Percentiles rank a stretch among this genome's conserved stretches.
Conservation (phyloP, 1,284 basidiomycete species). For the Polyporus tsugae region DNA sequence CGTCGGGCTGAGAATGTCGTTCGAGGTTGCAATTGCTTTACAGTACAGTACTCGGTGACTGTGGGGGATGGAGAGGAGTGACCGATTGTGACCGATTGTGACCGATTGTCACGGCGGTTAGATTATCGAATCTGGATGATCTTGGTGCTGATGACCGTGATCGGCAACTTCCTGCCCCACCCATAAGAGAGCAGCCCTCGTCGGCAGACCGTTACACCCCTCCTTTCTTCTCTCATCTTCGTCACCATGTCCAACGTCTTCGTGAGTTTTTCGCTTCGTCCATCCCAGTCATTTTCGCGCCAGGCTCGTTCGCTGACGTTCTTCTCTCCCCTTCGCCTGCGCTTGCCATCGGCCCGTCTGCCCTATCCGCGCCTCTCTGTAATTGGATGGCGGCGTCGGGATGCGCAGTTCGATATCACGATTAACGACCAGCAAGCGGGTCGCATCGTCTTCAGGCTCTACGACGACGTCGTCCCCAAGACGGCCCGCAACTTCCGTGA, state of each 20-base stretch:
- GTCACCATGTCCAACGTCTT: constrained; percentile 56
- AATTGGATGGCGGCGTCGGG: constrained; percentile 7
- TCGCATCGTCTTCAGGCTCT: constrained; percentile 69
- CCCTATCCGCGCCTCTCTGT: not conserved
- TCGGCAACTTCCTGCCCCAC: constrained; percentile 41
- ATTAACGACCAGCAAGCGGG: constrained; percentile 59
- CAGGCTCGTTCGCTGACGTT: constrained; percentile 14
- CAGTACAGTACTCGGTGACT: no score
- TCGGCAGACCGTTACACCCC: constrained; percentile 29
- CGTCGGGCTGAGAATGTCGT: constrained; percentile 18
- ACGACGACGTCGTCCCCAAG: constrained; percentile 55
- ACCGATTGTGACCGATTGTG: constrained; percentile 36
- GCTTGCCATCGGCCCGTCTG: not conserved
- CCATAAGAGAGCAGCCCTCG: constrained; percentile 37
- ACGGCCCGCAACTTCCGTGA: constrained; percentile 63
- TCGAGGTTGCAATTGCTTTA: no score
- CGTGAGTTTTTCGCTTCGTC: constrained; percentile 44
- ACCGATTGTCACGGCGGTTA: constrained; percentile 43
- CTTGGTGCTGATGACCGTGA: constrained; percentile 42
- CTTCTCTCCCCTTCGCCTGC: not conserved
- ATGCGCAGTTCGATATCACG: constrained; percentile 61
- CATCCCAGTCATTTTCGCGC: not conserved
- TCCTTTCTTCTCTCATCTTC: constrained; percentile 33
- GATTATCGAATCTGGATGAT: constrained; percentile 40
- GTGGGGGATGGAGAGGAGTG: not conserved